Evolutionary conservation across 2,329 filamentous ascomycete species (phyloP), one percentile per base, ranked within the genome.

Genomic region (Pseudogymnoascus sp.): DNA sequence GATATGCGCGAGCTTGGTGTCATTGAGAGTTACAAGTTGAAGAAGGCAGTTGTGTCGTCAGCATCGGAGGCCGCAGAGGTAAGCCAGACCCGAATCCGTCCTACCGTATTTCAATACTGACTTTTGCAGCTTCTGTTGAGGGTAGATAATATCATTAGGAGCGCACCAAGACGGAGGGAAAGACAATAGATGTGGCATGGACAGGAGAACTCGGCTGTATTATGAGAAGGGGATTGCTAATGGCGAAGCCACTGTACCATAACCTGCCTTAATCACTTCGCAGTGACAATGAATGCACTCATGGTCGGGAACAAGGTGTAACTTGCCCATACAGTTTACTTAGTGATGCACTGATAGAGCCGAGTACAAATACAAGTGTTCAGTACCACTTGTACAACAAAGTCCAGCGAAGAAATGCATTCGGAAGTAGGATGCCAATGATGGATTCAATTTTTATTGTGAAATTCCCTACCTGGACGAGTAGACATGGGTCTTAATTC

Each of bases 1-100:
- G 95, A 99, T 74, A 99, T 99, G 95, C 85, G 93, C 63, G 92
- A 99, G 72, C 76, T 96, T 60, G 95, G 95, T 51, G 93, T 99
- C 28, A 89, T 99, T 70, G 95, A 99, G 80, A 96, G 92, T 77
- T 98, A 97, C 83, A 99, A 99, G 83, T 80, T 99, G 75, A 99
- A 99, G 85, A 89, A 87, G 75, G 95, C 95, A n/a, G 95, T 99
- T 63, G 95, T 99, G 62, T 96, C 90, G 62, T 96, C 92, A 67
- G 95, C 95, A 21, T 96, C 92, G 65, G 95, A 99, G 79, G 95
- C 95, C 67, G 93, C 95, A 69, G 95, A 99, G 85, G 92, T 96
- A 82, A 80, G 87, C 76, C 10, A 16, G 4, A 7, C 48, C 41
- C 28, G 48, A 16, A 36, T 69, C 69, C 62, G 62, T 54, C 54